Percentiles rank a stretch among this genome's conserved stretches.
phyloP scores from a whole-genome alignment of 768 basidiomycete genomes.

The Trametes coccinea region DNA sequence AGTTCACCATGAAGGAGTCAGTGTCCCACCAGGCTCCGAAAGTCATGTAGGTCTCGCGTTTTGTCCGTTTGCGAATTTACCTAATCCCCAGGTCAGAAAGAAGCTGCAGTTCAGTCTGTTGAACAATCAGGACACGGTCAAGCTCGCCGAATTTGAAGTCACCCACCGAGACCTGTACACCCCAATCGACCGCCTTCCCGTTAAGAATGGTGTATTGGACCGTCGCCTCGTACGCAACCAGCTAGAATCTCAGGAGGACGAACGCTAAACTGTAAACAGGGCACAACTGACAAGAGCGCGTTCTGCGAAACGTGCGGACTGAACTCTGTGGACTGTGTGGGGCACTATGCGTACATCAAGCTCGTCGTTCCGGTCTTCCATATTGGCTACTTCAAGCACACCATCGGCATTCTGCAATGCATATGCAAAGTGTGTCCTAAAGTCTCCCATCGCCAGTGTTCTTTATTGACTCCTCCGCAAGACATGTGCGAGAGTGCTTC shows the following conservation, averaged over 20 bases:
- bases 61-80: neutral
- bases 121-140: slow-evolving; percentile 93
- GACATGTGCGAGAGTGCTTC: slow-evolving; percentile 90
- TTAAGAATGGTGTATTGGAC: slow-evolving; percentile 91
- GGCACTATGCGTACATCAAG: slow-evolving; percentile 99
- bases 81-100: slow-evolving; percentile 55
- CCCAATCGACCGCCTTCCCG: slow-evolving; percentile 77
- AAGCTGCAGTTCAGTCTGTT: slow-evolving; percentile 94
- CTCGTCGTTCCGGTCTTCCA: slow-evolving; percentile 96
- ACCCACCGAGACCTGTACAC: slow-evolving; percentile 92
- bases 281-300: slow-evolving; percentile 89
- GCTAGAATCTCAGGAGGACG: neutral
- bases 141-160: slow-evolving; percentile 94
- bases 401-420: slow-evolving; percentile 88
- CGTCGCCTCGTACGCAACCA: slow-evolving; percentile 64
- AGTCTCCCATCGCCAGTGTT: neutral
- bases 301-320: slow-evolving; percentile 96
- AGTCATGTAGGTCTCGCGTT: slow-evolving; percentile 60
- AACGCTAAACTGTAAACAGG: slow-evolving; percentile 47
- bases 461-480: slow-evolving; percentile 27
- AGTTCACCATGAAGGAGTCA: slow-evolving; percentile 68
- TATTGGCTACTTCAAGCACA: slow-evolving; percentile 97
- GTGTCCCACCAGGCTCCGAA: slow-evolving; percentile 80
- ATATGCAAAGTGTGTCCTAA: slow-evolving; percentile 81
- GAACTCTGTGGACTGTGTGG: slow-evolving; percentile 90